Percentiles rank a stretch among this genome's conserved stretches.
Evolutionary conservation across 139 green algal genomes (phyloP).

Genomic region (Raphidocelis subcapitata): DNA sequence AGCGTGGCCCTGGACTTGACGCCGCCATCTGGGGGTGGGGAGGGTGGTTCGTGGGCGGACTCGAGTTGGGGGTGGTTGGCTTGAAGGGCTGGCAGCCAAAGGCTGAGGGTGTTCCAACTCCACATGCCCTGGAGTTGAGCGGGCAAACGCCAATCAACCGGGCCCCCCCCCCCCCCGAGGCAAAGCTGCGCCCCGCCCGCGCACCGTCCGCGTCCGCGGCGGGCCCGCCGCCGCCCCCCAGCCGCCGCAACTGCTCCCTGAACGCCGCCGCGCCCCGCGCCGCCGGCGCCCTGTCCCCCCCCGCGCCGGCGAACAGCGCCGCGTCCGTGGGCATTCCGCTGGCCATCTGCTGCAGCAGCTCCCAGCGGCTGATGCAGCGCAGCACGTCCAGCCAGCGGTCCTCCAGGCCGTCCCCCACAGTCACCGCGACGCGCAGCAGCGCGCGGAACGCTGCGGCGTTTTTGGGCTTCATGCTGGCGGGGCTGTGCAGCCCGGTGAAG

Average conservation of each 20-base stretch:
- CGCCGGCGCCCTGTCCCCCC: constrained; percentile 7
- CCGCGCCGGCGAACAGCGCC: constrained; percentile 70
- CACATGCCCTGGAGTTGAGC: no score
- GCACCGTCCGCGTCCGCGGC: no score
- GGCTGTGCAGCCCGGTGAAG: constrained; percentile 73
- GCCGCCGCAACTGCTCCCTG: constrained; percentile 6
- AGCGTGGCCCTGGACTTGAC: constrained; percentile 51
- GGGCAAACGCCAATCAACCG: no score
- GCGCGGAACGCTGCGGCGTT: constrained; percentile 83
- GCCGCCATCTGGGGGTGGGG: neutral
- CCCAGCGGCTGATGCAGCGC: constrained; percentile 90
- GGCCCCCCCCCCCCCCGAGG: neutral
- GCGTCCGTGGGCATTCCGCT: constrained; percentile 85
- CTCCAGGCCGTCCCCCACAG: constrained; percentile 73
- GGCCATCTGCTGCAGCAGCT: constrained; percentile 87
- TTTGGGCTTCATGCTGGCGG: constrained; percentile 71
- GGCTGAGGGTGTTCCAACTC: no score
- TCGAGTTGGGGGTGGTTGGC: no score
- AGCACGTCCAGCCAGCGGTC: constrained; percentile 91
- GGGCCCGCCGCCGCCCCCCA: neutral
- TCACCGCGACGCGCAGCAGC: constrained; percentile 74
- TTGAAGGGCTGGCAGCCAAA: no score
- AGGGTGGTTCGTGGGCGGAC: no score
- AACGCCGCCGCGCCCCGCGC: constrained; percentile 27
- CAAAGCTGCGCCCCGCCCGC: no score